phyloP scores from a whole-genome alignment of 768 basidiomycete genomes.

The Kwoniella bestiolae region DNA sequence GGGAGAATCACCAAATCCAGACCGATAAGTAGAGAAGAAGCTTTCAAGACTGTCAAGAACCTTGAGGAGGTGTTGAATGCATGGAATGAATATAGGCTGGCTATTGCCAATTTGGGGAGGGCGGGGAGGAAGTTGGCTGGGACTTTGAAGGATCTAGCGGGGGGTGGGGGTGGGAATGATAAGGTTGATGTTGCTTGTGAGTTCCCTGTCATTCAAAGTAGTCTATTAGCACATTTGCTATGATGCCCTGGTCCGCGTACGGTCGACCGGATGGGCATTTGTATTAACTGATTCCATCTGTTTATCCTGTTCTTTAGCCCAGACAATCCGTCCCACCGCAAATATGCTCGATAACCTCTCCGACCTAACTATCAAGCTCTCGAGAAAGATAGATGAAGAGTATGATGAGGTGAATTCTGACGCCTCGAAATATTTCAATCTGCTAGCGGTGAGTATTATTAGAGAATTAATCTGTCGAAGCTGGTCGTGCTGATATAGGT shows the following conservation, averaged over 20 bases:
- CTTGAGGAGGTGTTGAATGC: conserved; percentile 17
- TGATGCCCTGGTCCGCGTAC: no score
- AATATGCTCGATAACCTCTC: conserved; percentile 12
- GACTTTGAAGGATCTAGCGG: conserved; percentile 20
- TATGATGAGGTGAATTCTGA: conserved; percentile 24
- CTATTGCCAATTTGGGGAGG: conserved; percentile 4
- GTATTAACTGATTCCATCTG: no score
- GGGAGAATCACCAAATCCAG: neutral
- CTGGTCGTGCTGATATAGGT: neutral
- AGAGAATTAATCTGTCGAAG: neutral
- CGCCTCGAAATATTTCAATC: conserved; percentile 24
- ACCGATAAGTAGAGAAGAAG: conserved; percentile 11
- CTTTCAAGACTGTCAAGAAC: conserved; percentile 16
- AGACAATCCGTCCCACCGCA: conserved; percentile 20
- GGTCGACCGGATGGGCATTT: no score
- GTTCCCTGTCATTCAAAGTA: no score
- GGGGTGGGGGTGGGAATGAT: conserved; percentile 10
- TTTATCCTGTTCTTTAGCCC: conserved; percentile 9
- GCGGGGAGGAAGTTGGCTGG: conserved; percentile 14
- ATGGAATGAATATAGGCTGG: conserved; percentile 23
- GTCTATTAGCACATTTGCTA: no score
- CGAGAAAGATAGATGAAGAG: conserved; percentile 22
- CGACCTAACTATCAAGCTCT: conserved; percentile 10
- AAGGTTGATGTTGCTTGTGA: conserved; percentile 20
- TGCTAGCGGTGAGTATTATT: conserved; percentile 15